Evolutionary conservation across 768 basidiomycete species (phyloP).

Genomic region (Macrolepiota dolichaula): DNA sequence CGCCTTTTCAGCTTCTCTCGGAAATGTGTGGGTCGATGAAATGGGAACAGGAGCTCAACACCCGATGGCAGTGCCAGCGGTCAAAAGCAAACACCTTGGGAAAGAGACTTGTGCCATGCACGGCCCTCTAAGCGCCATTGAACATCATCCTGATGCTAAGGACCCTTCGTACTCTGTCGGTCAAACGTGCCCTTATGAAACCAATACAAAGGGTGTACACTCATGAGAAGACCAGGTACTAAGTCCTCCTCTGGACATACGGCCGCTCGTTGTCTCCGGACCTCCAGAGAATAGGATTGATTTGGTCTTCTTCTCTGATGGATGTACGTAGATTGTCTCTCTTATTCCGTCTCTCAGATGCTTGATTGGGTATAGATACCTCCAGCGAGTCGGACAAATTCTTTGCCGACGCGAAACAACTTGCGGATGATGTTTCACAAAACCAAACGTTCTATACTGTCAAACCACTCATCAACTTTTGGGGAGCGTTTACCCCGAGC

Average conservation of each 20-base stretch:
- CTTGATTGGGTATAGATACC: slow-evolving; percentile 39
- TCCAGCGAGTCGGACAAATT: slow-evolving; percentile 58
- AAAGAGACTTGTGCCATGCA: slow-evolving; percentile 1
- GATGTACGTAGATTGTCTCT: slow-evolving; percentile 47
- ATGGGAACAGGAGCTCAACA: background rate
- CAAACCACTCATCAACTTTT: slow-evolving; percentile 74
- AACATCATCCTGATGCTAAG: background rate
- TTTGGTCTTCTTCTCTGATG: slow-evolving; percentile 75
- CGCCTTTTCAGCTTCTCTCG: slow-evolving; percentile 3
- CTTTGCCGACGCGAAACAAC: slow-evolving; percentile 57
- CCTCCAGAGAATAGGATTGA: slow-evolving; percentile 64
- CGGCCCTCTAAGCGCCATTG: background rate
- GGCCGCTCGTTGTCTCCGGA: slow-evolving; percentile 60
- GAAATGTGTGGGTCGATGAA: background rate
- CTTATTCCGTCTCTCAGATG: background rate
- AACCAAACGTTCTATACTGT: slow-evolving; percentile 80
- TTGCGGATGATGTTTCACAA: slow-evolving; percentile 65
- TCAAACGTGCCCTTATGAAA: background rate
- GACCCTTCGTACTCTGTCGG: slow-evolving; percentile 2
- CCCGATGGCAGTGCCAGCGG: background rate
- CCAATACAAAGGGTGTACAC: background rate
- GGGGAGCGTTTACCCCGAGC: slow-evolving; percentile 77
- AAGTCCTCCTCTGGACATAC: slow-evolving; percentile 47
- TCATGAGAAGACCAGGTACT: background rate
- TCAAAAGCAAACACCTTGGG: background rate